Conservation (phyloP, 805 yeast genomes). For the Teunomyces kruisii region DNA sequence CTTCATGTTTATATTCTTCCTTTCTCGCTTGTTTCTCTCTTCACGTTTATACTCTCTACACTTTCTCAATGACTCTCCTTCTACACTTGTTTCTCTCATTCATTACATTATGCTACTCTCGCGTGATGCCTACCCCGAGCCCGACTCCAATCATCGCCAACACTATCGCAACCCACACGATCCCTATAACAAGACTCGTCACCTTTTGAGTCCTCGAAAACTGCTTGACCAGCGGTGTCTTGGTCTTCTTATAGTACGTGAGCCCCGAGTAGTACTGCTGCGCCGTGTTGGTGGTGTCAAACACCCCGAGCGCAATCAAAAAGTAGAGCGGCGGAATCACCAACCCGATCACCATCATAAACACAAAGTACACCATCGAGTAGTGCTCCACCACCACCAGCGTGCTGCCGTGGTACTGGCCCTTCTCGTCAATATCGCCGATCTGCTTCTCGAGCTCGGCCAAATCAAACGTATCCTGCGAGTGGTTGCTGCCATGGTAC, state of each 20-base stretch:
- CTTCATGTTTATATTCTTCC: too few species aligned
- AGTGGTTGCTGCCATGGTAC: neutral
- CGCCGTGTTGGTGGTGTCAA: constrained; percentile 27
- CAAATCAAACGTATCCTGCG: constrained; percentile 7
- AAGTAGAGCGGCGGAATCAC: constrained; percentile 41
- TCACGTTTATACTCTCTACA: too few species aligned
- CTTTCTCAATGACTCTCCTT: neutral
- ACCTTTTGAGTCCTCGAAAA: constrained; percentile 29
- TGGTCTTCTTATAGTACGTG: constrained; percentile 11
- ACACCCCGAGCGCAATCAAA: constrained; percentile 32
- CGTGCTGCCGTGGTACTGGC: neutral
- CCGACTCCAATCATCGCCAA: constrained; percentile 44
- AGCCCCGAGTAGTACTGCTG: constrained; percentile 20
- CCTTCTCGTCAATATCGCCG: constrained; percentile 2
- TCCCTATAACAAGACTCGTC: constrained; percentile 28
- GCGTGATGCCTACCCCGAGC: constrained; percentile 27
- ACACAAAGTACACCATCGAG: constrained; percentile 14
- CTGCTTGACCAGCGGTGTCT: constrained; percentile 14
- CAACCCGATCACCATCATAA: constrained; percentile 32
- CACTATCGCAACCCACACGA: constrained; percentile 31
- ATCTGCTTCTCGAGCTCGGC: constrained; percentile 13
- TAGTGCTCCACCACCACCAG: constrained; percentile 4
- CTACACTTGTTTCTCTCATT: neutral
- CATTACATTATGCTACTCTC: neutral
- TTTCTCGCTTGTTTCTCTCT: too few species aligned